These are phyloP conservation scores for Wickerhamomyces chaumierensis DNA, from an alignment of 805 yeast species.

Conservation along the genomic window DNA sequence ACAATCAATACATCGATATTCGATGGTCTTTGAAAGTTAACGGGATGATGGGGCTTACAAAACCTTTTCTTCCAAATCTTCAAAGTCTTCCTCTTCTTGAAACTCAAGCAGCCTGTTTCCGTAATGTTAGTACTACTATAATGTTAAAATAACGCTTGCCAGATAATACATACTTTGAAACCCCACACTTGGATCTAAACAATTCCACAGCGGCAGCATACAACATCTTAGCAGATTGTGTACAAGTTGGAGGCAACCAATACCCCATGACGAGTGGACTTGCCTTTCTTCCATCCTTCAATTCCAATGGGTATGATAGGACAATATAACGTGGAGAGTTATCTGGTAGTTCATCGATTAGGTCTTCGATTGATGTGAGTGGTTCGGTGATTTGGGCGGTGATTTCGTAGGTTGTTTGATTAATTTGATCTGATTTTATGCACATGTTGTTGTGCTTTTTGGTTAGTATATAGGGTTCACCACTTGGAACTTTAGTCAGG, in stretches of 20 bases:
- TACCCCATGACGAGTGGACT: slow-evolving; percentile 74
- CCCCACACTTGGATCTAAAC: slow-evolving; percentile 47
- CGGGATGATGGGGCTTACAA: too few relatives aligned
- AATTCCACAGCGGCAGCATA: slow-evolving; percentile 87
- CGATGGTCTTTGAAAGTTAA: background rate
- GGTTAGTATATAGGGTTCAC: background rate
- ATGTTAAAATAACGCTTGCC: background rate
- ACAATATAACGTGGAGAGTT: slow-evolving; percentile 69
- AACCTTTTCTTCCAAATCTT: slow-evolving; percentile 33
- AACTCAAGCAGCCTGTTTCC: slow-evolving; percentile 40
- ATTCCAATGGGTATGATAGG: slow-evolving; percentile 62
- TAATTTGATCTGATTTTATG: slow-evolving; percentile 37
- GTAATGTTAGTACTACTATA: too few relatives aligned
- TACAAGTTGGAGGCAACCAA: slow-evolving; percentile 82
- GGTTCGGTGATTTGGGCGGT: slow-evolving; percentile 34
- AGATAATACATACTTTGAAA: slow-evolving; percentile 18
- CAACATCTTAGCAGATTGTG: slow-evolving; percentile 72
- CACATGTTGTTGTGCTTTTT: slow-evolving; percentile 1
- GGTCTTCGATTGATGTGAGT: slow-evolving; percentile 42
- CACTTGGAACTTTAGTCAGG: too few relatives aligned
- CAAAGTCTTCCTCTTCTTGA: slow-evolving; percentile 62
- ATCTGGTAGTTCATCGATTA: slow-evolving; percentile 71
- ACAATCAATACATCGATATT: too few relatives aligned
- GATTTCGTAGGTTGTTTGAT: slow-evolving; percentile 40
- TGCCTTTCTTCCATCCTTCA: slow-evolving; percentile 60